Base-by-base conservation (phyloP, 2,329 filamentous ascomycete species). In the Chaetothyriales sp. region DNA sequence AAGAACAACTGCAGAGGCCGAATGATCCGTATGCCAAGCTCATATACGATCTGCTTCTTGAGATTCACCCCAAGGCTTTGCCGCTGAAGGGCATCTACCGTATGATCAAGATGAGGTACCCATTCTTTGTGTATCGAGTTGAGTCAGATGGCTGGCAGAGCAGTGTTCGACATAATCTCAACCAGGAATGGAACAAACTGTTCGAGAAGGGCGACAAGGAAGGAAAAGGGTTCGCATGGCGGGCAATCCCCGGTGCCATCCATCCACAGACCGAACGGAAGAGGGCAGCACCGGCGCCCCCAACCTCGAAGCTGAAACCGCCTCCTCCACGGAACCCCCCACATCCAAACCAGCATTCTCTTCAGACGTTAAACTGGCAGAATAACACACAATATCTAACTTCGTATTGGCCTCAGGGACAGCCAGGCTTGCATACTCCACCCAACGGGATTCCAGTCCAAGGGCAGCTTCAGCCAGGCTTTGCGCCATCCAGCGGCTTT, bases 51-150 rank as follows among this genome's bases (percentile, higher is more conserved):
- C 73, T 83, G 28, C 74, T 76, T 1, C 74, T 78, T 40, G 60
- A 62, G 44, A 58, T 59, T 18, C 74, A 77, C 40, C 69, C 69
- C 25, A 75, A 69, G 18, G 73, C 76, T 52, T 79, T 82, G 70
- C 80, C 81, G 46, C 67, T 83, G 28, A 80, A 82, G 61, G 78
- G 82, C 60, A 83, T 83, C 45, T 83, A 83, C 63, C 75, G 77
- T 56, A 77, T 77, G 44, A 74, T 83, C 51, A 78, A 80, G 63
- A 70, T 77, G 58, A 78, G 78, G 56, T 82, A 80, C 60, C 79
- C 80, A 1, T 82, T 77, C 60, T 74, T 74, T 60, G 70, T 70
- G 61, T 82, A 78, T 69, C 80, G 78, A 61, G 81, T 81, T 62
- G 77, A 75, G 50, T 81, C 79, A 1, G 74, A 75, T 57, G 80